Base-by-base conservation (phyloP, 768 basidiomycete genomes). In the Xanthoconium purpureum region DNA sequence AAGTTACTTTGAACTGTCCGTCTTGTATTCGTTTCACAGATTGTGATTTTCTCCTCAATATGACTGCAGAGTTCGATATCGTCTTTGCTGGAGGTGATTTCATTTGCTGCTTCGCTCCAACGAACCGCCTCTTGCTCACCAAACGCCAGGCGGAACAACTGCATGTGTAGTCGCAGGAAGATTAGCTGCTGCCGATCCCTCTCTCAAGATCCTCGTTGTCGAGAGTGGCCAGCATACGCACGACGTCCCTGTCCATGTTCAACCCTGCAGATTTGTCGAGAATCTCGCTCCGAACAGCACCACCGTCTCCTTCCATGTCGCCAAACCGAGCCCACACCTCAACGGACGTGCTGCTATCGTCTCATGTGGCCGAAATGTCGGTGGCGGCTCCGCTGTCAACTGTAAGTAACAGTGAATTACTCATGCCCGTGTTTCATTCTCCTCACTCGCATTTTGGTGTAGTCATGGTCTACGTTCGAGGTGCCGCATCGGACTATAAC, bases 321-420 rank as follows among this genome's bases (percentile, higher is more conserved):
- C 60, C 9, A 70, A 70, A 24, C 74, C 77, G 6, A 79, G 78
- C 59, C 70, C 73, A 1, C 79, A 75, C 52, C 68, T 78, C 37
- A 68, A 73, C 7, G 80, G 78, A 6, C 83, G 86, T 5, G 61
- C 71, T 6, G 62, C 72, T 5, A 46, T 80, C 37, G 74, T 84
- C 6, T 74, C 76, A 0, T 64, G 71, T 29, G 85, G 80, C 0
- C 74, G 79, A 50, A 78, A 77, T 40, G 62, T 89, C 6, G 86
- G 87, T 5, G 87, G 86, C 6, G 85, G 85, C 1, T 85, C 84
- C 0, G 72, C 74, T 50, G 77, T 87, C 17, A 88, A 87, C 59
- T 83, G 84, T 84, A 46, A 49, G 77, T 63, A 14, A 5, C 15
- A 15, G 4, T 14, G 5, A 12, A n/a, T 11, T 28, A 2, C 11